Conservation (phyloP, 2,329 filamentous ascomycete genomes). For the Paraphoma sp. region DNA sequence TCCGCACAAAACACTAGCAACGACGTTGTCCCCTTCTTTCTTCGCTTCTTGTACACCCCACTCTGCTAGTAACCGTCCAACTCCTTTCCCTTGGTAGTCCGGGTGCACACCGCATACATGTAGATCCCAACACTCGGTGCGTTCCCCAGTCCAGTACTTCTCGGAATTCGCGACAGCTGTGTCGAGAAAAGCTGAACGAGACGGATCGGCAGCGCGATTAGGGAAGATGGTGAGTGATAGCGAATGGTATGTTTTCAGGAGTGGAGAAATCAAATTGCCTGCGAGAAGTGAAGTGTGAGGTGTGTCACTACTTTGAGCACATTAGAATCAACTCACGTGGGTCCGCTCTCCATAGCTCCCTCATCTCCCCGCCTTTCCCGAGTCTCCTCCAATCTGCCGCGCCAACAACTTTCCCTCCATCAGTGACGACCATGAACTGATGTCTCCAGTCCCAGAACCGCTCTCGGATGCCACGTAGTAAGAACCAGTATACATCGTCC, state of each 20-base stretch:
- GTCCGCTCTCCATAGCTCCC: constrained; percentile 23
- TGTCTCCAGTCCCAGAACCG: constrained; percentile 40
- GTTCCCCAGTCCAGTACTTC: constrained; percentile 32
- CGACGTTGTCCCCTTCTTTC: constrained; percentile 30
- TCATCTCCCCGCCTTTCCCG: constrained; percentile 23
- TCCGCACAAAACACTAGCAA: constrained; percentile 37
- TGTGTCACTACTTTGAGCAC: background rate
- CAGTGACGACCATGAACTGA: constrained; percentile 30
- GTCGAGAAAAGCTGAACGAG: constrained; percentile 24
- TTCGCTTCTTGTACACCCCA: constrained; percentile 48
- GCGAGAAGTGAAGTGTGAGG: background rate
- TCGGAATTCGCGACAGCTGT: constrained; percentile 25
- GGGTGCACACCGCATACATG: constrained; percentile 42
- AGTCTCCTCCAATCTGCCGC: constrained; percentile 39
- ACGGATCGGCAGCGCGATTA: constrained; percentile 36
- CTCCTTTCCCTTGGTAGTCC: constrained; percentile 44
- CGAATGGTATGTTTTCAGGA: constrained; percentile 17
- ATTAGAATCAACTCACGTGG: constrained; percentile 21
- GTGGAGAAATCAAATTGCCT: constrained; percentile 29
- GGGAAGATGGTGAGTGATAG: constrained; percentile 24
- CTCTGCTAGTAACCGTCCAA: constrained; percentile 45
- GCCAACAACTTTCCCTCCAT: constrained; percentile 19
- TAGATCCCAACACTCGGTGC: constrained; percentile 35
- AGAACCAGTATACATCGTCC: constrained; percentile 37
- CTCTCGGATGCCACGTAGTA: constrained; percentile 31